phyloP scores from a whole-genome alignment of 768 basidiomycete genomes.

The Boletus coccyginus region DNA sequence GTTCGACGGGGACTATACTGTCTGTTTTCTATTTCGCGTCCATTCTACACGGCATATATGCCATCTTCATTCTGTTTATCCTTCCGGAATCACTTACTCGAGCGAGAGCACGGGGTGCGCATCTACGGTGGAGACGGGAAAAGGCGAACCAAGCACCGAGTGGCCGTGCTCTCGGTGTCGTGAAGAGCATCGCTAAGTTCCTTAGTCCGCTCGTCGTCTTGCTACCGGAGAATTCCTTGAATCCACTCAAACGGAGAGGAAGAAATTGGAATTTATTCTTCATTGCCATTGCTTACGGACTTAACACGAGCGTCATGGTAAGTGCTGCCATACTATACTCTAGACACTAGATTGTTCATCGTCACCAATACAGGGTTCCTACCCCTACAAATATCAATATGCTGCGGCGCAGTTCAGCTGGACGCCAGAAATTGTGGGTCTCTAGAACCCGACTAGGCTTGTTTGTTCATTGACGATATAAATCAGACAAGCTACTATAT shows the following conservation, averaged over 20 bases:
- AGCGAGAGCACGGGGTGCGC: constrained; percentile 37
- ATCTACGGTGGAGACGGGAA: constrained; percentile 13
- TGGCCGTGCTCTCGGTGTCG: constrained; percentile 5
- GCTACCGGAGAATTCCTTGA: constrained; percentile 40
- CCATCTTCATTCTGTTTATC: constrained; percentile 50
- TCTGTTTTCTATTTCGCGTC: constrained; percentile 72
- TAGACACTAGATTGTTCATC: neutral
- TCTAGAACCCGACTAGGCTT: neutral
- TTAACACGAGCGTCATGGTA: constrained; percentile 43
- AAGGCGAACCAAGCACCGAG: constrained; percentile 2
- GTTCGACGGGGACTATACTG: constrained; percentile 48
- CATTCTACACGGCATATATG: constrained; percentile 47
- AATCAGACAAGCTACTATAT: constrained; percentile 72
- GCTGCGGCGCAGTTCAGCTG: constrained; percentile 59
- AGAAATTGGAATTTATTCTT: constrained; percentile 68
- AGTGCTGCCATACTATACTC: constrained; percentile 22
- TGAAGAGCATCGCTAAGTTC: constrained; percentile 54
- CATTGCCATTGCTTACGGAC: constrained; percentile 51
- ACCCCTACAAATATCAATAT: constrained; percentile 62
- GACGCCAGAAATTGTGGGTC: constrained; percentile 59
- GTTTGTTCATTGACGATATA: neutral
- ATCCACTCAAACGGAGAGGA: constrained; percentile 39
- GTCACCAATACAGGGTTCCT: constrained; percentile 46
- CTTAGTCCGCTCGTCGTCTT: constrained; percentile 71
- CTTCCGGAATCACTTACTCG: constrained; percentile 77